Evolutionary conservation across 2,329 filamentous ascomycete species (phyloP).

Genomic region (Trichophyton verrucosum): DNA sequence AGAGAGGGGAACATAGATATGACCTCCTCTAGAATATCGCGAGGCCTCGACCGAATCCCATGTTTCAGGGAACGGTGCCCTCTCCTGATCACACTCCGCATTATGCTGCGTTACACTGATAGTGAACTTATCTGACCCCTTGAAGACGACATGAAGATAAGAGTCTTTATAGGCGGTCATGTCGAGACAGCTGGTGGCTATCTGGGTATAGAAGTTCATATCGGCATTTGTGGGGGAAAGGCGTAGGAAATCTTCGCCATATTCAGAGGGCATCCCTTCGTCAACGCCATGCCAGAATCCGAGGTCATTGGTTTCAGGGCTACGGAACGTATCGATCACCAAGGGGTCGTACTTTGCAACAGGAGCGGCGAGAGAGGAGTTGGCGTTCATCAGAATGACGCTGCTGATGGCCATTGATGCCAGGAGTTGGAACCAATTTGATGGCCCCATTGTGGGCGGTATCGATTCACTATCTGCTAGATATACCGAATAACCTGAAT

Average conservation of each 20-base stretch:
- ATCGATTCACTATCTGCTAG: too few species aligned
- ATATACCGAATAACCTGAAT: neutral
- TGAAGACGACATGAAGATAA: slow-evolving; percentile 54
- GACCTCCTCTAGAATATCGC: slow-evolving; percentile 42
- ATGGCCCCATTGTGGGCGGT: neutral
- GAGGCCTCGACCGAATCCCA: slow-evolving; percentile 55
- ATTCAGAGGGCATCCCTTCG: slow-evolving; percentile 44
- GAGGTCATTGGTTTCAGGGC: slow-evolving; percentile 43
- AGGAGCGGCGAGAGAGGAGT: neutral
- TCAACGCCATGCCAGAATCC: slow-evolving; percentile 56
- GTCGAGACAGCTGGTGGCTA: slow-evolving; percentile 45
- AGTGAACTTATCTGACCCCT: slow-evolving; percentile 50
- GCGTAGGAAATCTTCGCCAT: slow-evolving; percentile 41
- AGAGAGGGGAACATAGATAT: slow-evolving; percentile 55
- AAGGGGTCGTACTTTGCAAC: slow-evolving; percentile 11
- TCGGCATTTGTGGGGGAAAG: slow-evolving; percentile 49
- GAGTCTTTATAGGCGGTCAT: slow-evolving; percentile 42
- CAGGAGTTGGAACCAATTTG: neutral
- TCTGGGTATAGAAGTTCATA: slow-evolving; percentile 49
- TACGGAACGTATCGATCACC: slow-evolving; percentile 51
- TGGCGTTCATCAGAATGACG: neutral
- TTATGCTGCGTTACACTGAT: slow-evolving; percentile 58
- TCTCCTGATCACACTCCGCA: slow-evolving; percentile 41
- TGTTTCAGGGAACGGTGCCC: slow-evolving; percentile 52
- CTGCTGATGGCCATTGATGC: neutral